Evolutionary conservation across 2,329 filamentous ascomycete genomes (phyloP).

Genomic region (Fusarium sp.): DNA sequence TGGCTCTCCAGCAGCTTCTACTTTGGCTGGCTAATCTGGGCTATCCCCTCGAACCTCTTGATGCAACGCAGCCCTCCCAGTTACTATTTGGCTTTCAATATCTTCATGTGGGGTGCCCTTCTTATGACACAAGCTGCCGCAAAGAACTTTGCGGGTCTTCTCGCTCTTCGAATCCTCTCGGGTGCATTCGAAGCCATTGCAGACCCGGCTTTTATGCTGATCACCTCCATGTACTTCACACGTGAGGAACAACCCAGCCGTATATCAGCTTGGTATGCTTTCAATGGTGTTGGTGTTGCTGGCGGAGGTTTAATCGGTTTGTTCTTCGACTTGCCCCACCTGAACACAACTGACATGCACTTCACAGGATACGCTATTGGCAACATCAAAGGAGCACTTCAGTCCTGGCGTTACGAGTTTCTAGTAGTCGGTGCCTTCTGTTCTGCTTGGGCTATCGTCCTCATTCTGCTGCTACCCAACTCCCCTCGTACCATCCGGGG

Average conservation of each 20-base stretch:
- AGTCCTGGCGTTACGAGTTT: slow-evolving; percentile 76
- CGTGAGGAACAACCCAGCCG: slow-evolving; percentile 70
- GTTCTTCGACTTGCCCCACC: not conserved
- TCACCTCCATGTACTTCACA: slow-evolving; percentile 74
- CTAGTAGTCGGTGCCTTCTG: slow-evolving; percentile 71
- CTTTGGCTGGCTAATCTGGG: slow-evolving; percentile 54
- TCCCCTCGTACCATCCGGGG: slow-evolving; percentile 65
- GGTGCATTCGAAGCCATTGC: slow-evolving; percentile 71
- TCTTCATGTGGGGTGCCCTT: slow-evolving; percentile 66
- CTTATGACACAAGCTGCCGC: slow-evolving; percentile 64
- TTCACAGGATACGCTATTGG: slow-evolving; percentile 66
- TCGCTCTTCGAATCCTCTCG: slow-evolving; percentile 67
- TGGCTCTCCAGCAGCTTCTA: slow-evolving; percentile 53
- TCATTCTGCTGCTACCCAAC: slow-evolving; percentile 67
- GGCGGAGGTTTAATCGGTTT: slow-evolving; percentile 61
- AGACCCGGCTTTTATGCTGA: slow-evolving; percentile 66
- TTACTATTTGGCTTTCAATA: slow-evolving; percentile 56
- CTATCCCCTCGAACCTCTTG: slow-evolving; percentile 47
- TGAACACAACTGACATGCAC: not conserved
- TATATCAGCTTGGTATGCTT: slow-evolving; percentile 69
- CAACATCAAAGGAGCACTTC: slow-evolving; percentile 65
- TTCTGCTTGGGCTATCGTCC: slow-evolving; percentile 67
- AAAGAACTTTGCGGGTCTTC: slow-evolving; percentile 65
- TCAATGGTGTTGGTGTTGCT: slow-evolving; percentile 69
- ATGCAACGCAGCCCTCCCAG: slow-evolving; percentile 51